These are phyloP conservation scores for Anthracocystis walkeri DNA, from an alignment of 1,284 basidiomycete species.

Conservation along the genomic window DNA sequence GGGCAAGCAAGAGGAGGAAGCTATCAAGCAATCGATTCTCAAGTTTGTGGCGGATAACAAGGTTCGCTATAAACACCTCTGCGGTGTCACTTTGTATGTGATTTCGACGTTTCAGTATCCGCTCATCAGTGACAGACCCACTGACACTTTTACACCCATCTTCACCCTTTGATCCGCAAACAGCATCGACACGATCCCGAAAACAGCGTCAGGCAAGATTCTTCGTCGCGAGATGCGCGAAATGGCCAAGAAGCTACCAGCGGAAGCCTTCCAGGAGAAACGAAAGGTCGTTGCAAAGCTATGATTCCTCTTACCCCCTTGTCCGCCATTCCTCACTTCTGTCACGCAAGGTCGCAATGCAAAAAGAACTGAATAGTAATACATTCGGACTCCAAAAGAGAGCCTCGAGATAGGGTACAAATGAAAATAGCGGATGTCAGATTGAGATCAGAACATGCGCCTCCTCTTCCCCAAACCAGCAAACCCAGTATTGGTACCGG, in stretches of 20 bases:
- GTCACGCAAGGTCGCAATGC: not conserved
- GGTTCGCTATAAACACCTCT: slow-evolving; percentile 78
- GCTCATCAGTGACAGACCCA: too few relatives aligned
- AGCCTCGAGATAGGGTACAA: slow-evolving; percentile 1
- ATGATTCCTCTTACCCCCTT: slow-evolving; percentile 2
- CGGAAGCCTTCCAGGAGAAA: slow-evolving; percentile 34
- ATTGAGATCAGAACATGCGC: slow-evolving; percentile 48
- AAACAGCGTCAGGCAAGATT: slow-evolving; percentile 60
- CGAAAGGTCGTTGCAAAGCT: slow-evolving; percentile 35
- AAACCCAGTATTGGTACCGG: slow-evolving; percentile 51
- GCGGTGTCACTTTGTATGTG: slow-evolving; percentile 72
- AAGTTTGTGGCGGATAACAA: slow-evolving; percentile 80
- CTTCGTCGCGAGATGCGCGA: slow-evolving; percentile 55
- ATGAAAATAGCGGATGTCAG: not conserved
- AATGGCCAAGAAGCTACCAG: slow-evolving; percentile 49
- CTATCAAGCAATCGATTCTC: slow-evolving; percentile 42
- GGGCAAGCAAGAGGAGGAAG: slow-evolving; percentile 68
- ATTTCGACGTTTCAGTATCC: not conserved
- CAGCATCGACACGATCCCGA: slow-evolving; percentile 57
- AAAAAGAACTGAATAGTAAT: not conserved
- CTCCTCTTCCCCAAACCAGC: slow-evolving; percentile 60
- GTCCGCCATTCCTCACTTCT: not conserved
- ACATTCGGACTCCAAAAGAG: not conserved
- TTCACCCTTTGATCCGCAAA: not conserved
- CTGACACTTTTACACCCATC: not conserved